Evolutionary conservation across 805 yeast species (phyloP), one percentile per base, ranked within the genome.

Genomic region (Yamadazyma endophytica): DNA sequence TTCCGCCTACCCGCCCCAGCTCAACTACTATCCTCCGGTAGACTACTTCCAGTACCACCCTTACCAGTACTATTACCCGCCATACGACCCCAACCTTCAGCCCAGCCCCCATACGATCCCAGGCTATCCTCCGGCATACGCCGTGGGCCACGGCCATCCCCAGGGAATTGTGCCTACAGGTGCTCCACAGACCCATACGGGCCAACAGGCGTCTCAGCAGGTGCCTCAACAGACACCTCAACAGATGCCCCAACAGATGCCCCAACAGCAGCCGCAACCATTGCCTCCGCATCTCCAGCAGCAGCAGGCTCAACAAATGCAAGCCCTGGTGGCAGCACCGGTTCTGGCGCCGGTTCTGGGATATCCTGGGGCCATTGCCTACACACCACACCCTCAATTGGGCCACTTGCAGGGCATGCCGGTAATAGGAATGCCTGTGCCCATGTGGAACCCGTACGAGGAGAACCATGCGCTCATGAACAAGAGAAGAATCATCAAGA

Each of bases 401-500:
- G 24, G 5, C 17, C 28, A 14, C 20, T 26, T 12, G 22, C 22
- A 23, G 22, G 27, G 25, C 6, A 27, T 33, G 32, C 33, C 33
- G 14, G 21, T 35, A n/a, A n/a, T n/a, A n/a, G n/a, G n/a, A n/a
- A n/a, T n/a, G n/a, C n/a, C n/a, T n/a, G n/a, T 35, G 2, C 39
- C 42, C 1, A 18, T 37, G 5, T 41, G 39, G 35, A 26, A 20
- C n/a, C 34, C 33, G 5, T 40, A 31, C 24, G 46, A 41, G 13
- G 46, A 41, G 18, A 41, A 41, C 23, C 39, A 38, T 22, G 42
- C 42, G 4, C 29, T 41, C 16, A 6, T 42, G 8, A 40, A 42
- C 18, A 62, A 61, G 37, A 49, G 71, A 29, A 52, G 74, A 28
- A 64, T 68, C 39, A 66, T 75, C 38, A 71, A 77, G 46, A 61